Conservation (phyloP, 495 filamentous ascomycete genomes). For the Hypoxylon perforatum region DNA sequence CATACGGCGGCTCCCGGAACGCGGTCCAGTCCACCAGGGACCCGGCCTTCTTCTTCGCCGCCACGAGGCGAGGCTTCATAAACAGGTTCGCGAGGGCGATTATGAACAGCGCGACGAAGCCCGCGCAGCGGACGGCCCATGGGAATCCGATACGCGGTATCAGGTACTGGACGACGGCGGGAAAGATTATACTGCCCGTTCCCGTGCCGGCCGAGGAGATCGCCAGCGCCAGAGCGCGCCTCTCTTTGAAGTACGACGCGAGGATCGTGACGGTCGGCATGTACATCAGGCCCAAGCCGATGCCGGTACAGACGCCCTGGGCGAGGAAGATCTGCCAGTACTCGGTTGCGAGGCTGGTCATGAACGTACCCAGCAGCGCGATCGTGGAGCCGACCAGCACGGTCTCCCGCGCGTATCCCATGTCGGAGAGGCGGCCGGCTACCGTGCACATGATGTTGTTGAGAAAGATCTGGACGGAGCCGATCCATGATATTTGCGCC, state of each 20-base stretch:
- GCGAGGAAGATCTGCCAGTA: conserved; percentile 60
- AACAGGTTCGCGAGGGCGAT: conserved; percentile 43
- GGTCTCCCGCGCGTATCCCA: conserved; percentile 53
- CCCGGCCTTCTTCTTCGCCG: conserved; percentile 46
- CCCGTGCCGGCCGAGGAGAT: conserved; percentile 55
- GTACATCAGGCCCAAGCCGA: conserved; percentile 57
- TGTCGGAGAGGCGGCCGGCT: conserved; percentile 56
- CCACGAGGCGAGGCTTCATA: conserved; percentile 47
- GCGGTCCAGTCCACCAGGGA: conserved; percentile 56
- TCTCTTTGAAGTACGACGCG: conserved; percentile 54
- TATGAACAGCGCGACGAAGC: conserved; percentile 52
- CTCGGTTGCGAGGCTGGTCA: conserved; percentile 52
- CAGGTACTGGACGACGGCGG: conserved; percentile 54
- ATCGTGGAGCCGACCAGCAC: conserved; percentile 48
- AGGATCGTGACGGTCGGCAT: conserved; percentile 56
- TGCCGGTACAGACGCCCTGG: conserved; percentile 54
- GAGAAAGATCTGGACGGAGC: conserved; percentile 58
- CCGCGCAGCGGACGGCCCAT: conserved; percentile 57
- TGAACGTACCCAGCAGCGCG: conserved; percentile 55
- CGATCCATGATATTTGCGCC: conserved; percentile 58
- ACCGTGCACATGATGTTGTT: conserved; percentile 52
- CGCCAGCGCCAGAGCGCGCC: conserved; percentile 49
- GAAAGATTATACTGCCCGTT: conserved; percentile 57
- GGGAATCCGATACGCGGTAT: conserved; percentile 56
- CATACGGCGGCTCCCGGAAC: conserved; percentile 54